Conservation (phyloP, 2,329 filamentous ascomycete species). For the Chrysoporthe deuterocubensis region DNA sequence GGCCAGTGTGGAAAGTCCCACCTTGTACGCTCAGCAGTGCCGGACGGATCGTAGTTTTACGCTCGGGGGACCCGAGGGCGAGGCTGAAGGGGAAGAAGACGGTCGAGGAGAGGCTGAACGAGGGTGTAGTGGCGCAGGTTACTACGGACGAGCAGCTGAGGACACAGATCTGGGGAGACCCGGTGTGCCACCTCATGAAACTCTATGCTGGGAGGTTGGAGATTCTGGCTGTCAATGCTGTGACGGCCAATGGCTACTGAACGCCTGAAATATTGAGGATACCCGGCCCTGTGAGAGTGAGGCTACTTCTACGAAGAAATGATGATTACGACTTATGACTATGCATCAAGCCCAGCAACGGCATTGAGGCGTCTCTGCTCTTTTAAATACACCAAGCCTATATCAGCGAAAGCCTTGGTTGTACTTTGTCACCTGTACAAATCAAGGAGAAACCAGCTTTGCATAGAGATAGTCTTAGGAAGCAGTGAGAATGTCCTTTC, state of each 20-base stretch:
- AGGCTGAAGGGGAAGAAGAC: constrained; percentile 50
- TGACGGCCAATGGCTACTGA: constrained; percentile 49
- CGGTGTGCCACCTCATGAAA: constrained; percentile 78
- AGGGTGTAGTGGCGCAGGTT: constrained; percentile 70
- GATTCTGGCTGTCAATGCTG: constrained; percentile 69
- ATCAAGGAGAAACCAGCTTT: not conserved
- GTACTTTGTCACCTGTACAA: not conserved
- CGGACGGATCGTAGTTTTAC: constrained; percentile 69
- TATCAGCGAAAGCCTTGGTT: not conserved
- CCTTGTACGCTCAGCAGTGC: constrained; percentile 70
- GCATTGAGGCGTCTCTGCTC: not conserved
- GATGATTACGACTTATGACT: constrained; percentile 3
- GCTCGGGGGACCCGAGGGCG: constrained; percentile 49
- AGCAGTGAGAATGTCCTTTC: not conserved
- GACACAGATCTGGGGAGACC: constrained; percentile 79
- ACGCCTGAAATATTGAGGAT: not conserved
- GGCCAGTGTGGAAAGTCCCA: constrained; percentile 67
- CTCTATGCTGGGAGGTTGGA: constrained; percentile 76
- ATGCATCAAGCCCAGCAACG: constrained; percentile 6
- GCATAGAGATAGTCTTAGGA: not conserved
- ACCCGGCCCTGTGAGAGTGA: not conserved
- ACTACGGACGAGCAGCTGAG: constrained; percentile 71
- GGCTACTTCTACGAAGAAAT: not conserved
- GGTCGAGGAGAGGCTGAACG: constrained; percentile 53
- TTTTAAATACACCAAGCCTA: not conserved